Conservation (phyloP, 495 filamentous ascomycete species). For the Hypoxylon cercidicola region DNA sequence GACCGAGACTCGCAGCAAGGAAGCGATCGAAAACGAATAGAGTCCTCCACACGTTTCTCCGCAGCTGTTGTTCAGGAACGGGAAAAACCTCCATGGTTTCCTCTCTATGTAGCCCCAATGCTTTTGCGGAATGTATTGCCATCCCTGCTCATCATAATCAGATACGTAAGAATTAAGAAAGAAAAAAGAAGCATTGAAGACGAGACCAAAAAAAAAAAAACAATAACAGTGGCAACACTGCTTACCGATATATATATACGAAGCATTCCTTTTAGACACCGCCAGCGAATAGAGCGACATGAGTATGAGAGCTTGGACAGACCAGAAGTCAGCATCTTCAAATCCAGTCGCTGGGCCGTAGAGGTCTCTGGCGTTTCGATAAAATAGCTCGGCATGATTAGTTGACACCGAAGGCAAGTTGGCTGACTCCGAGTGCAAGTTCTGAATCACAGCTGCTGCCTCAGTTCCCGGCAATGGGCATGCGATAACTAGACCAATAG, state of each 20-base stretch:
- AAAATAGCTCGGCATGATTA: conserved; percentile 66
- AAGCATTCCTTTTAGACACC: conserved; percentile 66
- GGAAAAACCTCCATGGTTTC: conserved; percentile 67
- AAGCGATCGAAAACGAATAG: conserved; percentile 72
- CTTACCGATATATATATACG: conserved; percentile 68
- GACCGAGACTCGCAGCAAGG: conserved; percentile 66
- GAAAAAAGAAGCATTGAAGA: background rate
- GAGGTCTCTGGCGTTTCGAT: conserved; percentile 65
- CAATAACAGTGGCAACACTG: background rate
- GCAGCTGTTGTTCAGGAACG: conserved; percentile 53
- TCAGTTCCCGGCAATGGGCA: conserved; percentile 58
- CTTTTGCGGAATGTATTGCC: conserved; percentile 70
- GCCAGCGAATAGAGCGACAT: conserved; percentile 70
- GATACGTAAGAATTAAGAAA: conserved; percentile 1
- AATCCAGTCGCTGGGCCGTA: conserved; percentile 65
- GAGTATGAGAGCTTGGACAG: conserved; percentile 67
- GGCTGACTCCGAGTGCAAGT: conserved; percentile 51
- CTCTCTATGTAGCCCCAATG: conserved; percentile 69
- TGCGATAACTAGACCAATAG: conserved; percentile 68
- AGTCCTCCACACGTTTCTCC: conserved; percentile 68
- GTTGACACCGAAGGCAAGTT: conserved; percentile 49
- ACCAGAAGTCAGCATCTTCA: conserved; percentile 72
- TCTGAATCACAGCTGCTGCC: conserved; percentile 62
- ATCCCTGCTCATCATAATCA: conserved; percentile 58
- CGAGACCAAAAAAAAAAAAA: background rate